Evolutionary conservation across 2,329 filamentous ascomycete species (phyloP), one percentile per base, ranked within the genome.

Genomic region (Fusarium incarnatum): DNA sequence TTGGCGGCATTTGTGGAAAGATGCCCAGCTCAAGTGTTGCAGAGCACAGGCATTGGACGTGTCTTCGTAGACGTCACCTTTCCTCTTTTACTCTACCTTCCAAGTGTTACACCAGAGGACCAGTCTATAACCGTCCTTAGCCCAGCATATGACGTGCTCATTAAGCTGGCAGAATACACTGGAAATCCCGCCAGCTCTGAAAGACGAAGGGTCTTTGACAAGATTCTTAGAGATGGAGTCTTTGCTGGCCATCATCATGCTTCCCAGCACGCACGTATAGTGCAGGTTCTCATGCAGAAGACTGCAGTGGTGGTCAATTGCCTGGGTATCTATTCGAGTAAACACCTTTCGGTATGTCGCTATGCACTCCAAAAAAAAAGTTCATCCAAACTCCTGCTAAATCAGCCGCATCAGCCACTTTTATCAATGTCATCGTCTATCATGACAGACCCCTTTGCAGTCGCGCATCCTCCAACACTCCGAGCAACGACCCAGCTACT

Each of bases 61-160:
- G 86, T 95, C 27, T 91, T 95, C 65, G 86, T 91, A 73, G 87
- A 93, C 22, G 87, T 90, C 5, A 80, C 93, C 3, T 86, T 90
- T 69, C 92, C 93, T 1, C 89, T 90, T 37, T 85, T 97, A n/a
- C 85, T 91, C 10, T 92, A 89, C 73, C 84, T 97, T 8, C 94
- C 95, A 1, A 88, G 86, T 15, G 82, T 97, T 44, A 97, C 93
- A 0, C 89, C 92, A 1, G 91, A 93, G 74, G 77, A 84, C 0
- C 92, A 96, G 59, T 92, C 92, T 6, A 76, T 92, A 3, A 74
- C 76, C 3, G 81, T 98, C 5, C 85, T 97, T 2, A 75, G 79
- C 8, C 83, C 85, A 9, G 89, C 91, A 1, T 97, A 94, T 70
- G 83, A 86, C 10, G 89, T 90, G 3, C 83, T 97, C 5, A 80